phyloP scores from a whole-genome alignment of 2,329 filamentous ascomycete species.

The Leptographium wingfieldii region DNA sequence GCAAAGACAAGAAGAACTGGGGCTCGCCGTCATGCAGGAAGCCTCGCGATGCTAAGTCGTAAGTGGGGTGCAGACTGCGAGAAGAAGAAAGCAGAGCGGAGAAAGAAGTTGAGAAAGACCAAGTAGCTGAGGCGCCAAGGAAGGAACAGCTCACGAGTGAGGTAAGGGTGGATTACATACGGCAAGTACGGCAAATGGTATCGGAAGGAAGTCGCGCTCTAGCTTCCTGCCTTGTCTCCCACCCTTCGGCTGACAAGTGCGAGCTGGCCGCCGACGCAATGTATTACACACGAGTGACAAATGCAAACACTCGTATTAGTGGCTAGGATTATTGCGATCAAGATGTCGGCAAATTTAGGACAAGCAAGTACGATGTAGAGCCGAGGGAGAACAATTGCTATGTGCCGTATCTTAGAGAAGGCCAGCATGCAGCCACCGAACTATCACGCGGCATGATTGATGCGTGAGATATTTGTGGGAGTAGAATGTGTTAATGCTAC shows the following conservation, averaged over 20 bases:
- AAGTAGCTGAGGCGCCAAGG: neutral
- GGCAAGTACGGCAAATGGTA: neutral
- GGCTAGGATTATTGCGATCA: no score
- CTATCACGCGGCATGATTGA: neutral
- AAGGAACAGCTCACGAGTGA: neutral
- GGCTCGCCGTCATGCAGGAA: neutral
- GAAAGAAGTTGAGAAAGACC: neutral
- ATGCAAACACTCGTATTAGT: neutral
- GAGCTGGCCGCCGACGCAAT: neutral
- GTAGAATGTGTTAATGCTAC: neutral
- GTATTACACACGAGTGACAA: neutral
- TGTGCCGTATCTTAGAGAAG: neutral
- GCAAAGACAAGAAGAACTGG: no score
- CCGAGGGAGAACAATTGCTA: neutral
- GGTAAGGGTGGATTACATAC: neutral
- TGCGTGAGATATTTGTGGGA: neutral
- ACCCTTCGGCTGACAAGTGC: neutral
- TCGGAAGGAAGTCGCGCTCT: neutral
- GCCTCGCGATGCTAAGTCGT: neutral
- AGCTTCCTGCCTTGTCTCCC: neutral
- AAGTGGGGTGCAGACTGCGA: neutral
- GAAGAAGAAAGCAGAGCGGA: neutral
- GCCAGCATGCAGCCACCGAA: neutral
- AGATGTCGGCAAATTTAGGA: no score
- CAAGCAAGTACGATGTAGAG: neutral